Percentiles rank a stretch among this genome's conserved stretches.
phyloP scores from a whole-genome alignment of 176 grass and related monocot genomes.

The Musa acuminata region DNA sequence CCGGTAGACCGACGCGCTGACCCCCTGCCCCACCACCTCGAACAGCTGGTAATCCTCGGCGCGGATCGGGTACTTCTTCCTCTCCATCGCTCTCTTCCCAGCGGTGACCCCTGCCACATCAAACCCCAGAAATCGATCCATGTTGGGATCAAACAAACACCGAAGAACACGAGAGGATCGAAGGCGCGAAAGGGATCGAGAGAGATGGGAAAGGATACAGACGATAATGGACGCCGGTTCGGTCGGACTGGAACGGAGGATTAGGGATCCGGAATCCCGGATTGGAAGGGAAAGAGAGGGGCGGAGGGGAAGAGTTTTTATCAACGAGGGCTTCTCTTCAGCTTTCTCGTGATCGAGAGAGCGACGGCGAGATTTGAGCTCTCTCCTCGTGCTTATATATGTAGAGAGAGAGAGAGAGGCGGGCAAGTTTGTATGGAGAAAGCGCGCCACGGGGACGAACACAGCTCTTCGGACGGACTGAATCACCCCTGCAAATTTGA shows the following conservation, averaged over 20 bases:
- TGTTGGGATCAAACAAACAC: not conserved
- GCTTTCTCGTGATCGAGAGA: not conserved
- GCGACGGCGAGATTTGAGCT: not conserved
- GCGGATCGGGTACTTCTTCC: conserved; percentile 72
- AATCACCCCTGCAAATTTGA: too few species aligned
- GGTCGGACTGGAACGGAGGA: not conserved
- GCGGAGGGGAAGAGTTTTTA: not conserved
- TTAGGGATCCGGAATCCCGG: not conserved
- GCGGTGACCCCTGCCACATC: not conserved
- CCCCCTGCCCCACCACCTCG: conserved; percentile 83
- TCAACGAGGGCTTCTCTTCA: too few species aligned
- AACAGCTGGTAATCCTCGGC: conserved; percentile 79
- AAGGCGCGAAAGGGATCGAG: not conserved
- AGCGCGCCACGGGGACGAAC: too few species aligned
- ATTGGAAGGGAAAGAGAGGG: not conserved
- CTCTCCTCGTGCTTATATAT: too few species aligned
- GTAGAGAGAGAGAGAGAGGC: too few species aligned
- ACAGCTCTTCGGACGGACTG: too few species aligned
- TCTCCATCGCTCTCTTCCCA: conserved; percentile 22
- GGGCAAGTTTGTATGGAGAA: too few species aligned
- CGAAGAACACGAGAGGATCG: too few species aligned
- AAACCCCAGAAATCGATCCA: not conserved
- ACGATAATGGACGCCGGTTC: not conserved
- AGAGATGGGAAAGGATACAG: too few species aligned
- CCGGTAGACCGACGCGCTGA: conserved; percentile 76